Base-by-base conservation (phyloP, 331 rosid genomes). In the Prunus yedoensis region DNA sequence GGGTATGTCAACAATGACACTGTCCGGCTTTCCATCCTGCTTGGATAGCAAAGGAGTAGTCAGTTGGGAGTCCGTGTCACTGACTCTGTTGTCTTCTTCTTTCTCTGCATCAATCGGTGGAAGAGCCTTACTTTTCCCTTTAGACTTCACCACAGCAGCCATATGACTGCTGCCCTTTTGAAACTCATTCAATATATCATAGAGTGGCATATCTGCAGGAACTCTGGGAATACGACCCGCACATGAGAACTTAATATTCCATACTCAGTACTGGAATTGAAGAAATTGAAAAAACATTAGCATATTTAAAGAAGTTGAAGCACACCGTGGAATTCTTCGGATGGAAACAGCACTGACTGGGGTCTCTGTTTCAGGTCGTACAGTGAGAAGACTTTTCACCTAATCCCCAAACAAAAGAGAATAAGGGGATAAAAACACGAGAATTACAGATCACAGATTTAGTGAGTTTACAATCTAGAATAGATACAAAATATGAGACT, bases 111-210 rank as follows among this genome's bases (percentile, higher is more conserved):
- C 88, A 76, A 69, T 66, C 25, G 68, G 75, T 20, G 87, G 87
- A 83, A 54, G 78, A 12, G 51, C 30, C 76, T 83, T 94, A 85
- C 27, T 81, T 85, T 83, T 95, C 60, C 86, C 94, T 73, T 80
- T 88, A 16, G 85, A 79, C 82, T 83, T 95, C 77, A 92, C 99
- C 78, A 95, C 96, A 79, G 98, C 98, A 66, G 99, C 99, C 99
- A 95, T 92, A 79, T 95, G 99, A 81, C 99, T 95, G 76, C 97
- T 89, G 9, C 99, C 99, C 77, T 95, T 95, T 69, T 95, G 99
- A 84, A 95, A 95, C 80, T 95, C 99, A 69, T 95, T 95, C 80
- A 95, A 81, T 83, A 95, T 92, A 82, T 95, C 99, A 67, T 95
- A 92, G 38, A 95, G 93, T 71, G 99, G 98, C 98, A 95, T 92